phyloP scores from a whole-genome alignment of 129 eudicot species.

The Escallonia rubra region DNA sequence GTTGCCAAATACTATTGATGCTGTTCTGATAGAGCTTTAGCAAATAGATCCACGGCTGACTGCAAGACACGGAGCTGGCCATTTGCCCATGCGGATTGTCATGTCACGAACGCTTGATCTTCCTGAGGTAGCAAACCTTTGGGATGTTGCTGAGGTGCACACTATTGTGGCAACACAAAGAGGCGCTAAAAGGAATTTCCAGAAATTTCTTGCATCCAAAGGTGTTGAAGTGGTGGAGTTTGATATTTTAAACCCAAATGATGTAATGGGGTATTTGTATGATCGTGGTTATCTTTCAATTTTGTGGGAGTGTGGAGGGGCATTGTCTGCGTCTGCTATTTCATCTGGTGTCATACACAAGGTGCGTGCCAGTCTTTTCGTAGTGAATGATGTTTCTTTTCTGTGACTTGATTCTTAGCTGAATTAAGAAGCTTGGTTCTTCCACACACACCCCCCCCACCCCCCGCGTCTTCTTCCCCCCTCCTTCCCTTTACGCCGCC shows the following conservation, averaged over 20 bases:
- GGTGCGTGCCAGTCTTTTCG: constrained; percentile 31
- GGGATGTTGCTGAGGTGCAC: constrained; percentile 89
- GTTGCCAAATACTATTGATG: constrained; percentile 10
- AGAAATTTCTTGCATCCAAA: constrained; percentile 90
- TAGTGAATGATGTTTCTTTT: not conserved
- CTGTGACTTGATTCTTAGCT: not conserved
- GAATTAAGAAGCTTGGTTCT: too few relatives aligned
- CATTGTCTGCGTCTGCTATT: constrained; percentile 86
- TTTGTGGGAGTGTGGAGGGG: constrained; percentile 98
- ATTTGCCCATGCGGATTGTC: constrained; percentile 74
- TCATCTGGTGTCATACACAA: constrained; percentile 94
- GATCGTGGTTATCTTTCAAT: constrained; percentile 94
- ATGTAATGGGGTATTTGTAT: constrained; percentile 73
- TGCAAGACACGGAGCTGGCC: constrained; percentile 90
- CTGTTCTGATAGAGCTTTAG: constrained; percentile 5
- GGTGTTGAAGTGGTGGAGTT: constrained; percentile 96
- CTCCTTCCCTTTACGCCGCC: too few relatives aligned
- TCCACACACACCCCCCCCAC: too few relatives aligned
- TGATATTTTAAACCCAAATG: constrained; percentile 74
- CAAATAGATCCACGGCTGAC: constrained; percentile 85
- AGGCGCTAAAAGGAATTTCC: constrained; percentile 89
- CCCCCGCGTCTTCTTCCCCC: too few relatives aligned
- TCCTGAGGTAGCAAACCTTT: constrained; percentile 83
- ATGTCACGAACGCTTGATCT: constrained; percentile 94
- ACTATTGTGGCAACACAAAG: constrained; percentile 90